Evolutionary conservation across 176 grass and related monocot species (phyloP), one percentile per base, ranked within the genome.

Genomic region (Chloris gayana): DNA sequence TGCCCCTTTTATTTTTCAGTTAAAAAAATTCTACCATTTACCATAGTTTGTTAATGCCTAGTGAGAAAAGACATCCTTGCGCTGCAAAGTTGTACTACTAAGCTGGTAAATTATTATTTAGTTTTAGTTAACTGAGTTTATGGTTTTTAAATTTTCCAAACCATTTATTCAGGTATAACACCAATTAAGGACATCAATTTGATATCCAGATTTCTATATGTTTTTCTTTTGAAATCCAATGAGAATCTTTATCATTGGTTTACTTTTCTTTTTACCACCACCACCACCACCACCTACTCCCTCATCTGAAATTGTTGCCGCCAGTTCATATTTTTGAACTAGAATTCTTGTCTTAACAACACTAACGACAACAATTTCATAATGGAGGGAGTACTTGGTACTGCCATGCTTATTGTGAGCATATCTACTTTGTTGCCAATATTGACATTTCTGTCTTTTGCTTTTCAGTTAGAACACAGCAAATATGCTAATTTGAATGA

Each of bases 401-500:
- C 54, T 46, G 17, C 29, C 26, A 13, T 78, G 74, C 67, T 59
- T 33, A 17, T 39, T 26, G 26, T 41, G 21, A 31, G 9, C 33
- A 47, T 76, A 22, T 77, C 27, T 70, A 39, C 53, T 64, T 77
- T 74, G 27, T 76, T 67, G 29, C 27, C 69, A 5, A 71, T 29
- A 79, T 61, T 79, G 57, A 80, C 30, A 84, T 27, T 74, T 49
- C 18, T 38, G 5, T 5, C 24, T 44, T 42, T 74, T 51, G n/a
- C 0, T 80, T 86, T 77, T 76, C 73, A 99, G 96, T 88, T 99
- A 71, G 96, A 93, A 57, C 84, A 93, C 76, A 89, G 72, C 81
- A 93, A 90, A 24, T 81, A 87, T 88, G 88, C 85, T 82, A 91
- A 82, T 89, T 85, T 99, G 83, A 99, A 86, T 2, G 90, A 99